These are phyloP conservation scores for Gremmenia infestans DNA, from an alignment of 2,329 filamentous ascomycete species.

Conservation along the genomic window DNA sequence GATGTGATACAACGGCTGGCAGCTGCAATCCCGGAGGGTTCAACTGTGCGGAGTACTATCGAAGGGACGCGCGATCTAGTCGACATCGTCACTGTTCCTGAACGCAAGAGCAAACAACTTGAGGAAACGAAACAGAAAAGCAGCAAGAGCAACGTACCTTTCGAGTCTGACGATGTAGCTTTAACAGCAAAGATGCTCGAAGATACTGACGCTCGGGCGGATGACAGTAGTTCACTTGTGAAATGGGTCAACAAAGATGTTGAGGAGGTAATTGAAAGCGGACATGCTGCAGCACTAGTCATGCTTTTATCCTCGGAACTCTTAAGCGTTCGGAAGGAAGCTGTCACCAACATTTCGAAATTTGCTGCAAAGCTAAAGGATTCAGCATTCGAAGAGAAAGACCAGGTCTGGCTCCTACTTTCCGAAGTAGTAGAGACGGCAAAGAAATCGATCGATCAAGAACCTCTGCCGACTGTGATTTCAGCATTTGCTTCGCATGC, in stretches of 20 bases:
- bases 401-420: slow-evolving; percentile 73
- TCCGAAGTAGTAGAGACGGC: slow-evolving; percentile 77
- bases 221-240: slow-evolving; percentile 47
- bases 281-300: slow-evolving; percentile 64
- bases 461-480: slow-evolving; percentile 66
- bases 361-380: slow-evolving; percentile 58
- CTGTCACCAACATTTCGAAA: slow-evolving; percentile 63
- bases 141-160: slow-evolving; percentile 1
- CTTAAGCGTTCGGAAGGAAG: slow-evolving; percentile 72
- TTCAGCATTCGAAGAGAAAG: slow-evolving; percentile 69
- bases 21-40: slow-evolving; percentile 33
- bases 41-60: slow-evolving; percentile 30
- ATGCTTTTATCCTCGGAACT: slow-evolving; percentile 72
- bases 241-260: slow-evolving; percentile 73
- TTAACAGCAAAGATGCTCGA: slow-evolving; percentile 15
- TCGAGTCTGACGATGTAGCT: slow-evolving; percentile 12
- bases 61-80: slow-evolving; percentile 23
- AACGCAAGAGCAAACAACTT: background rate
- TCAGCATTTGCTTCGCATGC: slow-evolving; percentile 70
- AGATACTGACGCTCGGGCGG: slow-evolving; percentile 11
- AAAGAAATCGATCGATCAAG: slow-evolving; percentile 45
- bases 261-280: slow-evolving; percentile 75
- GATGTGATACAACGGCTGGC: slow-evolving; percentile 40
- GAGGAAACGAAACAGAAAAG: background rate
- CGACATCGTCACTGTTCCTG: slow-evolving; percentile 21